Conservation (phyloP, 305 asterid species). For the Stenogyne calaminthoides region DNA sequence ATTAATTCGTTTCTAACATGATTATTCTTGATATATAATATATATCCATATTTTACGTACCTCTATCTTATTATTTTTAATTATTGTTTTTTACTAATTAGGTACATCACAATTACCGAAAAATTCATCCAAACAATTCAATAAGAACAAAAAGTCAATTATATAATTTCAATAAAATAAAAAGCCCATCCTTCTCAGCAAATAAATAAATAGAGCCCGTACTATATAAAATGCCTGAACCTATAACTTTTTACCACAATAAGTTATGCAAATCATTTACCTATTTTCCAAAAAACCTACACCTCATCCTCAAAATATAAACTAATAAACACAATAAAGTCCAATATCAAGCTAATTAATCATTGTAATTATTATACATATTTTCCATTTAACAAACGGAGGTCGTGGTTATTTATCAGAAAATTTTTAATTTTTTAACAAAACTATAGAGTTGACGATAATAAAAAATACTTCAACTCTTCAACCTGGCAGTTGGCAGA, state of each 20-base stretch:
- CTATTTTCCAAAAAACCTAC: not conserved
- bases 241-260: not conserved
- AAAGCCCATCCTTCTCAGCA: not conserved
- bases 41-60: not conserved
- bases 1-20: not conserved
- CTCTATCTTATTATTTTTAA: not conserved
- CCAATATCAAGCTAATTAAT: not conserved
- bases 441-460: conserved; percentile 25
- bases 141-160: not conserved
- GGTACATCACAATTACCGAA: not conserved
- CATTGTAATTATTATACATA: not conserved
- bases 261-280: not conserved
- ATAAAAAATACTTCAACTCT: not conserved
- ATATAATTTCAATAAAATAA: not conserved
- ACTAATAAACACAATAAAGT: not conserved
- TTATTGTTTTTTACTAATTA: not conserved
- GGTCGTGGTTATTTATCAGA: conserved; percentile 4
- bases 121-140: not conserved
- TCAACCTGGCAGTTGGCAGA: not conserved
- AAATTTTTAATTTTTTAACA: not conserved
- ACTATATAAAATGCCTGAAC: not conserved
- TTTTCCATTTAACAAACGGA: not conserved
- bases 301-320: not conserved
- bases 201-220: not conserved
- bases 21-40: not conserved